These are phyloP conservation scores for cucumber (Cucumis sativus) DNA, from an alignment of 306 rosid genomes.

Conservation along the genomic window Cucumber_9930_V3 NC_026656.2:8412501-8413000, in stretches of 20 bases:
- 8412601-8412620: constrained; percentile 59
- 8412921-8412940: too few relatives aligned
- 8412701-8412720: neutral
- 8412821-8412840: neutral
- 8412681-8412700: neutral
- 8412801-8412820: neutral
- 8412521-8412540: constrained; percentile 44
- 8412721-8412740: neutral
- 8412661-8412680: too few relatives aligned
- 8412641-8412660: neutral
- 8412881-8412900: too few relatives aligned
- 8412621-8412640: constrained; percentile 60
- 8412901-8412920: too few relatives aligned
- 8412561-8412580: constrained; percentile 76
- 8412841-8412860: neutral
- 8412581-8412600: constrained; percentile 71
- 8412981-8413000: too few relatives aligned
- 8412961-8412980: too few relatives aligned
- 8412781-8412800: neutral
- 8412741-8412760: neutral
- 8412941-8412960: too few relatives aligned
- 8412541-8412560: constrained; percentile 87
- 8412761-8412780: neutral
- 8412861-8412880: too few relatives aligned
- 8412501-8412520: constrained; percentile 15